Evolutionary conservation across 2,329 filamentous ascomycete genomes (phyloP).

Genomic region (Orbilia oligospora): DNA sequence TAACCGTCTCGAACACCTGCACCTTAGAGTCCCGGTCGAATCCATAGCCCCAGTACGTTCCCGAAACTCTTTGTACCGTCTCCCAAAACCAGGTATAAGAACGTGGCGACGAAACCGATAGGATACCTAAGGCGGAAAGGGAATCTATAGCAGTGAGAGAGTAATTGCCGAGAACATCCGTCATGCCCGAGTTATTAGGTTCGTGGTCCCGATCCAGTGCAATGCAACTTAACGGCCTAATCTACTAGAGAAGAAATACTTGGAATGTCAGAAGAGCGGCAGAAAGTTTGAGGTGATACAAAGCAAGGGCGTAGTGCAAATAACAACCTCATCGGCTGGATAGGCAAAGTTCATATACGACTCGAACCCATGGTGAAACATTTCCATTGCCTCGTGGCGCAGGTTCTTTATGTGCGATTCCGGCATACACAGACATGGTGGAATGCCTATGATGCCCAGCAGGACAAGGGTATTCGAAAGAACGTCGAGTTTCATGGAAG

Average conservation of each 20-base stretch:
- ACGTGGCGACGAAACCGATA: constrained; percentile 74
- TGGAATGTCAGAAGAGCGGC: constrained; percentile 35
- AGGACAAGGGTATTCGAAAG: constrained; percentile 44
- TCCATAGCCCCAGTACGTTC: constrained; percentile 73
- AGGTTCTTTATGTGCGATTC: constrained; percentile 49
- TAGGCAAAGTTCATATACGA: constrained; percentile 50
- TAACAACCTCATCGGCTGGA: constrained; percentile 54
- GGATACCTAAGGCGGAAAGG: constrained; percentile 90
- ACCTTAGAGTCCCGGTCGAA: constrained; percentile 99
- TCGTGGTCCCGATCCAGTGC: constrained; percentile 89
- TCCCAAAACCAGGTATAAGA: constrained; percentile 74
- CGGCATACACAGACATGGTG: constrained; percentile 56
- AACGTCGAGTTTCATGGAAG: constrained; percentile 45
- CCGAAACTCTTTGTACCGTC: constrained; percentile 67
- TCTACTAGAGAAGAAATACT: constrained; percentile 68
- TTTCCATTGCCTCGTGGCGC: constrained; percentile 49
- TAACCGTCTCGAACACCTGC: constrained; percentile 98
- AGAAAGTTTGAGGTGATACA: constrained; percentile 1
- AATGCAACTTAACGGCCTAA: constrained; percentile 86
- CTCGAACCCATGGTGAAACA: constrained; percentile 58
- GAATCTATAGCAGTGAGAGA: constrained; percentile 96
- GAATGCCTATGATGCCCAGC: constrained; percentile 38
- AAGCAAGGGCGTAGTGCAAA: background rate
- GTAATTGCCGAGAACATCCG: constrained; percentile 97
- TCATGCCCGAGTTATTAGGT: constrained; percentile 85